Conservation (phyloP, 169 alveolate species). For the Sarcocystis neurona region DNA sequence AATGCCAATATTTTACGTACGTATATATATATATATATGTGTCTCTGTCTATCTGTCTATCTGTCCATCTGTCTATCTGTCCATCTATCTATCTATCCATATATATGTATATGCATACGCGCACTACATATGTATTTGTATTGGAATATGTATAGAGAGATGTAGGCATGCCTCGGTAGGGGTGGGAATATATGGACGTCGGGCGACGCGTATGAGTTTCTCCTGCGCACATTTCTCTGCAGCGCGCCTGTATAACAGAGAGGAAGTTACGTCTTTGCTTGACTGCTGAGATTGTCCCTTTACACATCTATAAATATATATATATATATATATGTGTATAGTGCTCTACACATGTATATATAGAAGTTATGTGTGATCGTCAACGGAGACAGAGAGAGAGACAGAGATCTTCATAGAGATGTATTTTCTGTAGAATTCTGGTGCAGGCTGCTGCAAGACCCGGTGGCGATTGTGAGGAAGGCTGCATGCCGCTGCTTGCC, state of each 20-base stretch:
- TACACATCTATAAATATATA: no score
- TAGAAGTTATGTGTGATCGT: not conserved
- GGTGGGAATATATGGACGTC: no score
- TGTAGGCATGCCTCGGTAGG: not conserved
- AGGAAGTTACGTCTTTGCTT: no score
- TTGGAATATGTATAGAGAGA: not conserved
- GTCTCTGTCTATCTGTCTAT: not conserved
- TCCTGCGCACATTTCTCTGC: no score
- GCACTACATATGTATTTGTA: not conserved
- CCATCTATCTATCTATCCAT: not conserved
- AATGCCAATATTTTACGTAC: not conserved
- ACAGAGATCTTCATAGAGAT: not conserved
- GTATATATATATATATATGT: not conserved
- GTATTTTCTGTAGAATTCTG: not conserved
- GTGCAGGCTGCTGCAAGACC: conserved; percentile 27
- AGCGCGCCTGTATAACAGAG: no score
- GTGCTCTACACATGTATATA: not conserved
- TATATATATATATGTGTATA: not conserved
- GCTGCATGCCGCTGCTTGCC: conserved; percentile 41
- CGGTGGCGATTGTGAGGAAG: conserved; percentile 32
- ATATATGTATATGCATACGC: not conserved
- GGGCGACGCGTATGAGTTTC: no score
- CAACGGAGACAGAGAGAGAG: not conserved
- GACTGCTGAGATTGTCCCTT: no score
- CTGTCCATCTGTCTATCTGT: not conserved